These are phyloP conservation scores for Lentinus polychrous DNA, from an alignment of 1,284 basidiomycete genomes.

Conservation along the genomic window DNA sequence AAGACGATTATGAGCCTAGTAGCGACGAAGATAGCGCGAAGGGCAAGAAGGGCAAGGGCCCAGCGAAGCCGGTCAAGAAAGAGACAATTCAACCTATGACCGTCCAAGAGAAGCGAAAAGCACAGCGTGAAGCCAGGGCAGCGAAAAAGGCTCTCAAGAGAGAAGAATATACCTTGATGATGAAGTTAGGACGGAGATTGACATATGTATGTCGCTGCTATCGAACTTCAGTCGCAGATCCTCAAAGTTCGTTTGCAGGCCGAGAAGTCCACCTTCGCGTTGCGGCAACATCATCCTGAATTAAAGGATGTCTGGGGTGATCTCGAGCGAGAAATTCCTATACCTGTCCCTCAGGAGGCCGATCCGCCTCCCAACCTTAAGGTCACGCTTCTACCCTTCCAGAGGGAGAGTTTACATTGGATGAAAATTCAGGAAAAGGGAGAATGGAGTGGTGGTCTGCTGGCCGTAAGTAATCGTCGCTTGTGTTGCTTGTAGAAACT, in stretches of 20 bases:
- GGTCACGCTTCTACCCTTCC: slow-evolving; percentile 68
- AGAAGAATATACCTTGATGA: slow-evolving; percentile 44
- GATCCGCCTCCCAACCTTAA: slow-evolving; percentile 81
- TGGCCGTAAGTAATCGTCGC: slow-evolving; percentile 58
- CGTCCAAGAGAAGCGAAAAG: slow-evolving; percentile 24
- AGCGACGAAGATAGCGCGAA: slow-evolving; percentile 33
- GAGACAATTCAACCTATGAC: slow-evolving; percentile 29
- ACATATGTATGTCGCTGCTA: slow-evolving; percentile 43
- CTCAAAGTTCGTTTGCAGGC: slow-evolving; percentile 37
- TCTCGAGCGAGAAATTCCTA: slow-evolving; percentile 57
- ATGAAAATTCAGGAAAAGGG: slow-evolving; percentile 92
- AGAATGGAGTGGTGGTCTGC: slow-evolving; percentile 87
- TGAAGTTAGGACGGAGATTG: slow-evolving; percentile 61
- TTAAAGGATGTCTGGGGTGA: slow-evolving; percentile 87
- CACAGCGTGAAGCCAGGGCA: slow-evolving; percentile 22
- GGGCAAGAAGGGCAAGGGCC: slow-evolving; percentile 27
- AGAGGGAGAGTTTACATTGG: slow-evolving; percentile 93
- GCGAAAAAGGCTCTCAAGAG: slow-evolving; percentile 18
- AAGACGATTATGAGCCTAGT: slow-evolving; percentile 11
- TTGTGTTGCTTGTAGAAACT: neutral
- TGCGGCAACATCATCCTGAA: slow-evolving; percentile 68
- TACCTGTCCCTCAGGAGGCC: slow-evolving; percentile 64
- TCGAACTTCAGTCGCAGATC: slow-evolving; percentile 2
- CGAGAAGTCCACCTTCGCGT: slow-evolving; percentile 65
- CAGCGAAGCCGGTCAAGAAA: slow-evolving; percentile 22